These are phyloP conservation scores for Colletotrichum somersetense DNA, from an alignment of 2,329 filamentous ascomycete genomes.

Conservation along the genomic window DNA sequence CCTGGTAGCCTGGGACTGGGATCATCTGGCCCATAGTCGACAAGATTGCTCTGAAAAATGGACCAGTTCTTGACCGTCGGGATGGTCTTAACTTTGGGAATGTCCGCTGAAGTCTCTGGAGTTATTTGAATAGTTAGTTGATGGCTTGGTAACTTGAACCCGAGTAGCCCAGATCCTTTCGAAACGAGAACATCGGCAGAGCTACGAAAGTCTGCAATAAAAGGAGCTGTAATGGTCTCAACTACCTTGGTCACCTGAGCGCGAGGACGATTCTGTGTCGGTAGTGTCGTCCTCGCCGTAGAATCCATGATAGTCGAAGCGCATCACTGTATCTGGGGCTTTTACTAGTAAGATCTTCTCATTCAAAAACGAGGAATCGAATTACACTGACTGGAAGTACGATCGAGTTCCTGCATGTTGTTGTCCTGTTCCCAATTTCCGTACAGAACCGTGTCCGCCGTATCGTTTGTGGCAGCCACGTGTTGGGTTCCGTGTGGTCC, in stretches of 20 bases:
- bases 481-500: constrained; percentile 12
- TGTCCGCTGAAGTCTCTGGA: not conserved
- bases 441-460: constrained; percentile 35
- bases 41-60: constrained; percentile 36
- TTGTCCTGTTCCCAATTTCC: constrained; percentile 40
- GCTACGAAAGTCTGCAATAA: not conserved
- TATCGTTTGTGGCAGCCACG: constrained; percentile 3
- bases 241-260: constrained; percentile 15
- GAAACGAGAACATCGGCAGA: too few species aligned
- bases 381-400: constrained; percentile 25
- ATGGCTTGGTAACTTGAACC: too few species aligned
- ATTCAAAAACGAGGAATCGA: not conserved
- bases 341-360: not conserved
- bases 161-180: not conserved
- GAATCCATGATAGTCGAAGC: constrained; percentile 12
- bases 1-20: constrained; percentile 32
- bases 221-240: too few species aligned
- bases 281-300: not conserved
- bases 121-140: not conserved
- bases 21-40: constrained; percentile 29
- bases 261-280: constrained; percentile 18
- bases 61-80: constrained; percentile 33
- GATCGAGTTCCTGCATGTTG: constrained; percentile 30
- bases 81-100: not conserved
- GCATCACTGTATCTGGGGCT: constrained; percentile 36